Evolutionary conservation across 129 eudicot species (phyloP).

Genomic region (Lonicera japonica): DNA sequence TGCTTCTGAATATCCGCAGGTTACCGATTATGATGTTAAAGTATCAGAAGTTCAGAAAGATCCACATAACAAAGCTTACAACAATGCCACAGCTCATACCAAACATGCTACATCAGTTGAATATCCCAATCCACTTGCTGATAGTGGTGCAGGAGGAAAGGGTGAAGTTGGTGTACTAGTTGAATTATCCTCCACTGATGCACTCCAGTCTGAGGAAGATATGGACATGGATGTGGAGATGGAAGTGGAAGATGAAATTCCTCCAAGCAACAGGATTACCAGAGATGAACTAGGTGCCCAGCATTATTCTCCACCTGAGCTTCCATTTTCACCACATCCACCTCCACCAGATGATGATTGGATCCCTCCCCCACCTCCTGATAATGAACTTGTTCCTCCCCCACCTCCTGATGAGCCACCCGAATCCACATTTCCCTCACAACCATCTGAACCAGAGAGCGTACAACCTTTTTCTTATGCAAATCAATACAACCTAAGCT

Average conservation of each 20-base stretch:
- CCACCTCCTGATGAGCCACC: constrained; percentile 88
- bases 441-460: constrained; percentile 31
- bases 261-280: constrained; percentile 6
- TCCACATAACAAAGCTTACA: constrained; percentile 2
- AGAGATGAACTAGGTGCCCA: constrained; percentile 13
- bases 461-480: constrained; percentile 51
- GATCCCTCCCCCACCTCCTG: constrained; percentile 95
- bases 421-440: constrained; percentile 29
- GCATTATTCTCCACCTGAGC: constrained; percentile 17
- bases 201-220: constrained; percentile 41
- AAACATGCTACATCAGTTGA: constrained; percentile 5
- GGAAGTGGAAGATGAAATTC: constrained; percentile 71
- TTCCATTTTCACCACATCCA: constrained; percentile 18
- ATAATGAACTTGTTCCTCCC: constrained; percentile 71
- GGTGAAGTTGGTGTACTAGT: constrained; percentile 26
- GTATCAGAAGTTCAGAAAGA: constrained; percentile 4
- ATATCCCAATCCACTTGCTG: background rate
- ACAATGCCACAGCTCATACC: constrained; percentile 4
- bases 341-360: constrained; percentile 61
- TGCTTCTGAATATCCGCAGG: constrained; percentile 10
- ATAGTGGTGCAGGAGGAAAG: constrained; percentile 17
- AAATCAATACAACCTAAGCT: constrained; percentile 38
- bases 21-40: constrained; percentile 9
- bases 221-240: constrained; percentile 94
- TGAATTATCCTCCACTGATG: constrained; percentile 19